These are phyloP conservation scores for Letharia lupina DNA, from an alignment of 495 filamentous ascomycete species.

Conservation along the genomic window DNA sequence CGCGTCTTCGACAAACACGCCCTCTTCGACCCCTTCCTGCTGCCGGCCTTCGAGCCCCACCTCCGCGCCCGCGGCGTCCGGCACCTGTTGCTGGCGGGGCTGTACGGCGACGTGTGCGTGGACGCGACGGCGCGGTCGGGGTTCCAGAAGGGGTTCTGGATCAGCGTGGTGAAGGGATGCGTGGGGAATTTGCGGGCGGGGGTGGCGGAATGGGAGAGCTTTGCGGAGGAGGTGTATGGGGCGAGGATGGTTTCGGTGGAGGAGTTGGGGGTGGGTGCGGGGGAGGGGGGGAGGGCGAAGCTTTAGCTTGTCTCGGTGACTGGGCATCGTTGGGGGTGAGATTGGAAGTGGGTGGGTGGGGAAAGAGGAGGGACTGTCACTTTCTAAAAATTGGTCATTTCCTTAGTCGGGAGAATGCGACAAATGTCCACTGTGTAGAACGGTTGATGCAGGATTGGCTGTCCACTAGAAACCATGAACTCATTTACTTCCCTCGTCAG, in stretches of 20 bases:
- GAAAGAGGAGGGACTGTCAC: too few relatives aligned
- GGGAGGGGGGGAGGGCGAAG: neutral
- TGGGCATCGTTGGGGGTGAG: too few relatives aligned
- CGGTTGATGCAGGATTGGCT: too few relatives aligned
- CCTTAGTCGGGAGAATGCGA: too few relatives aligned
- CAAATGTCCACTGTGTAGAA: too few relatives aligned
- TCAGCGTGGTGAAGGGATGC: slow-evolving; percentile 8
- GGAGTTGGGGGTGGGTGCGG: neutral
- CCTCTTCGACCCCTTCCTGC: slow-evolving; percentile 4
- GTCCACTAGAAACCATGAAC: too few relatives aligned
- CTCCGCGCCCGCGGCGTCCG: neutral
- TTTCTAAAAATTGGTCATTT: too few relatives aligned
- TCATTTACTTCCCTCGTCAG: too few relatives aligned
- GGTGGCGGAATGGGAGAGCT: slow-evolving; percentile 5
- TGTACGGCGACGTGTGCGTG: slow-evolving; percentile 6
- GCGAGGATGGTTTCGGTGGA: neutral
- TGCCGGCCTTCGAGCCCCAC: neutral
- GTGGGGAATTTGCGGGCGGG: neutral
- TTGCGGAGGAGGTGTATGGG: slow-evolving; percentile 1
- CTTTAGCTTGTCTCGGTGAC: too few relatives aligned
- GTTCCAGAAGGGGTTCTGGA: neutral
- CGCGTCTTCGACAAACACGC: too few relatives aligned
- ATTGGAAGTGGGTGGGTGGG: too few relatives aligned
- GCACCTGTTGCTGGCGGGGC: slow-evolving; percentile 4
- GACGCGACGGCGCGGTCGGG: neutral